Evolutionary conservation across 2,329 filamentous ascomycete species (phyloP).

Genomic region (Penicillium sp.): DNA sequence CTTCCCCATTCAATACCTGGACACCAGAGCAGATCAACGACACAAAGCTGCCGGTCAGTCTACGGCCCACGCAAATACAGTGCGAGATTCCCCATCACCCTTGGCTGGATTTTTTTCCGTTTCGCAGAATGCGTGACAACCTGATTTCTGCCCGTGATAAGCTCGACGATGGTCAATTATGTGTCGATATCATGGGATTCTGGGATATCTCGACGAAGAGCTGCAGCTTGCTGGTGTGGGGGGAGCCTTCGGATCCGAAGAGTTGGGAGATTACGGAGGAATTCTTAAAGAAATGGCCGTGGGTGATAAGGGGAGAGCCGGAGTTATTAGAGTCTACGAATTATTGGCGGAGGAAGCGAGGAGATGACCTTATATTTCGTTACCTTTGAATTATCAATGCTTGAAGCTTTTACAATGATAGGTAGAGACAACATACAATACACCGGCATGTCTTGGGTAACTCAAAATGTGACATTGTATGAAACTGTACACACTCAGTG

Average conservation of each 20-base stretch:
- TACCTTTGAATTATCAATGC: not conserved
- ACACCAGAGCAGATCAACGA: not conserved
- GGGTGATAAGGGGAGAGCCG: not conserved
- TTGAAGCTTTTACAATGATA: not conserved
- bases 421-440: too few relatives aligned
- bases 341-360: not conserved
- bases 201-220: not conserved
- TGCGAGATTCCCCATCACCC: constrained; percentile 35
- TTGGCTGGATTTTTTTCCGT: constrained; percentile 46
- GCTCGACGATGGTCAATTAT: not conserved
- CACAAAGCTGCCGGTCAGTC: not conserved
- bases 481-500: not conserved
- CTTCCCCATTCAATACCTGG: not conserved
- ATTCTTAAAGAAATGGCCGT: not conserved
- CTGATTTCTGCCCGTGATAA: constrained; percentile 12
- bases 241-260: not conserved
- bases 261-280: not conserved
- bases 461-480: not conserved
- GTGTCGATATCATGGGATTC: not conserved
- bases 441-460: not conserved
- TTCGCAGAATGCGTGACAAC: constrained; percentile 41
- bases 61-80: not conserved
- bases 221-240: not conserved
- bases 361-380: not conserved
- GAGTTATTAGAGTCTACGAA: not conserved